A percentile compares a stretch with the other conserved stretches of the same genome.
Conservation (phyloP, 164 flowering plant species). For the Liquidambar formosana region DNA sequence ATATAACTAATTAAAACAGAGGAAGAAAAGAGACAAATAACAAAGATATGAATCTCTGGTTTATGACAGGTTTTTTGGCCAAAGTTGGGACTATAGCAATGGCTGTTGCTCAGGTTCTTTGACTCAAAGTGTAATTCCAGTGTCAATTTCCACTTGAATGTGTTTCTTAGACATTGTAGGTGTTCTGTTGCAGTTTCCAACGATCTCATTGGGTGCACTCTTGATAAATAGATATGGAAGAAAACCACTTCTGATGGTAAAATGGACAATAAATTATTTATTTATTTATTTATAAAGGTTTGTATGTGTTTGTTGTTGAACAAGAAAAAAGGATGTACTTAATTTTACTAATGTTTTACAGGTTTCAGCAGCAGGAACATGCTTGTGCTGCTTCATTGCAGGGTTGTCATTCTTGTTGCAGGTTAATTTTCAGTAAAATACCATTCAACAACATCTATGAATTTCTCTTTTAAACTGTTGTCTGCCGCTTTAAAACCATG, state of each 20-base stretch:
- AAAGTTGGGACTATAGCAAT: slow-evolving; percentile 64
- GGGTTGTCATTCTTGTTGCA: slow-evolving; percentile 65
- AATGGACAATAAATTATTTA: neutral
- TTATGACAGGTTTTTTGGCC: slow-evolving; percentile 63
- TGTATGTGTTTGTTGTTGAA: neutral
- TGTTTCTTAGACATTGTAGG: neutral
- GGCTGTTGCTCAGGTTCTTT: slow-evolving; percentile 69
- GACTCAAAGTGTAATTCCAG: neutral
- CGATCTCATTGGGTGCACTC: slow-evolving; percentile 57
- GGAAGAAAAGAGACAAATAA: too few species aligned
- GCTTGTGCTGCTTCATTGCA: slow-evolving; percentile 67
- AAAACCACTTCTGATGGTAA: slow-evolving; percentile 70
- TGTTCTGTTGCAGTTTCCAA: slow-evolving; percentile 56
- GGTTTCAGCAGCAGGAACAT: slow-evolving; percentile 83
- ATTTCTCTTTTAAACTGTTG: neutral
- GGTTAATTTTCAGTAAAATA: slow-evolving; percentile 38
- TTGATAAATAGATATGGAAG: slow-evolving; percentile 81
- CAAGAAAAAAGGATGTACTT: neutral
- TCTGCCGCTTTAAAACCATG: neutral
- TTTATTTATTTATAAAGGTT: too few species aligned
- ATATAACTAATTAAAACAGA: neutral
- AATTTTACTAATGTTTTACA: slow-evolving; percentile 18
- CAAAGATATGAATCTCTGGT: neutral
- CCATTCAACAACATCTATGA: neutral
- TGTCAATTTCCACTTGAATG: neutral